Percentiles rank a stretch among this genome's conserved stretches.
These are phyloP conservation scores for Pseudopithomyces maydicus DNA, from an alignment of 2,329 filamentous ascomycete genomes.

Conservation along the genomic window DNA sequence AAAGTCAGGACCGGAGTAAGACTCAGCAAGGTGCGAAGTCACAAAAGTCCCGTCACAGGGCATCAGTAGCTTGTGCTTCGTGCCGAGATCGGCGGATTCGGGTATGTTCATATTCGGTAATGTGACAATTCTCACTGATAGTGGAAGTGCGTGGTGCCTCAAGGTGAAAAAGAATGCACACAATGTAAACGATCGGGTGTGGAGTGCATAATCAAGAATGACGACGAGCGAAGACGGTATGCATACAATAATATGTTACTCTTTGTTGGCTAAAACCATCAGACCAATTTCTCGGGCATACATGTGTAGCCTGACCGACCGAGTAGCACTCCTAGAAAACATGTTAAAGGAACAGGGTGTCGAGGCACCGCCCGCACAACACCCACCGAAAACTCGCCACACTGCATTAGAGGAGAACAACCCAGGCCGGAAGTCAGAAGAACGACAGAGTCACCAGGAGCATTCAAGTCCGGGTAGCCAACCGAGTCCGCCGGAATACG, in stretches of 20 bases:
- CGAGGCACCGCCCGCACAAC: conserved; percentile 55
- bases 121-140: conserved; percentile 26
- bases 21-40: conserved; percentile 26
- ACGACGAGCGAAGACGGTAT: conserved; percentile 61
- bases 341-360: conserved; percentile 59
- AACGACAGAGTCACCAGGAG: conserved; percentile 25
- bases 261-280: neutral
- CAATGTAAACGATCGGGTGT: conserved; percentile 59
- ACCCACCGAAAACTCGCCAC: conserved; percentile 58
- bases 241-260: conserved; percentile 15
- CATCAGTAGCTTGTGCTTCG: conserved; percentile 61
- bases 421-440: conserved; percentile 23
- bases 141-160: conserved; percentile 58
- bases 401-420: conserved; percentile 38
- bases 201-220: conserved; percentile 62
- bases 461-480: conserved; percentile 40
- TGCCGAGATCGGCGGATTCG: conserved; percentile 55
- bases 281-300: conserved; percentile 65
- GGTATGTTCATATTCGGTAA: conserved; percentile 28
- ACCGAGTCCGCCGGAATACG: conserved; percentile 28
- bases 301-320: conserved; percentile 61
- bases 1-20: conserved; percentile 14
- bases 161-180: conserved; percentile 57
- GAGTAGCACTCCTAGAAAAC: conserved; percentile 58
- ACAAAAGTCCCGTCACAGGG: conserved; percentile 47